Base-by-base conservation (phyloP, 2,329 filamentous ascomycete species). In the Ophiognomonia clavigignenti-juglandacearum region DNA sequence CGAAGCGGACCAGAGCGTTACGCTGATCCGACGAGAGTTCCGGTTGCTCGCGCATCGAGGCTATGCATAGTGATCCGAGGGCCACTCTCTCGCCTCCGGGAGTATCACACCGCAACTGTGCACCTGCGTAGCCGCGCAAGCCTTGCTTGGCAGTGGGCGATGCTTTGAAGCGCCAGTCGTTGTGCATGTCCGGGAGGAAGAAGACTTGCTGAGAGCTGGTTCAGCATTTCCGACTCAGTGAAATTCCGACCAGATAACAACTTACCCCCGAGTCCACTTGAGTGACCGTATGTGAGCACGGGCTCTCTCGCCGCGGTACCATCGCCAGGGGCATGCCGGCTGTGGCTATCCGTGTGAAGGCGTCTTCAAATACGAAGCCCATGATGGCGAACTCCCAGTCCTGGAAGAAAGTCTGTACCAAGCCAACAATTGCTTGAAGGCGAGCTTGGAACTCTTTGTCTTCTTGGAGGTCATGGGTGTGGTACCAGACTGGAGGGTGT, bases 331-430 rank as follows among this genome's bases (percentile, higher is more conserved):
- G 61, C 4, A 73, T 56, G 2, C 69, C 69, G 2, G 66, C 61
- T 0, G 70, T 67, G 3, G 64, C 70, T 20, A 73, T 48, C 13
- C 71, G 65, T 4, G 64, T 68, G 52, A 67, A 73, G 26, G 65
- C 61, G 38, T 71, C 64, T 49, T 69, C 60, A 22, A 69, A 66
- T 4, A 73, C 58, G 3, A 73, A 54, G 2, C 71, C 71, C 6
- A 71, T 60, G 16, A 72, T 66, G n/a, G 63, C 69, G 45, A 64
- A 70, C 8, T 74, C 70, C 70, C 71, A 74, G 7, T 62, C 69
- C 4, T 10, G 14, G 5, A 66, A 63, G 1, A 65, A 65, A 19
- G 72, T 64, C 20, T 65, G 59, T 0, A 66, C 68, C 3, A 74
- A 56, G 14, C 61, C 56, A 0, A 68, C 61, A 49, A 72, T 72